Conservation (phyloP, 2,329 filamentous ascomycete genomes). For the Clonostachys solani region DNA sequence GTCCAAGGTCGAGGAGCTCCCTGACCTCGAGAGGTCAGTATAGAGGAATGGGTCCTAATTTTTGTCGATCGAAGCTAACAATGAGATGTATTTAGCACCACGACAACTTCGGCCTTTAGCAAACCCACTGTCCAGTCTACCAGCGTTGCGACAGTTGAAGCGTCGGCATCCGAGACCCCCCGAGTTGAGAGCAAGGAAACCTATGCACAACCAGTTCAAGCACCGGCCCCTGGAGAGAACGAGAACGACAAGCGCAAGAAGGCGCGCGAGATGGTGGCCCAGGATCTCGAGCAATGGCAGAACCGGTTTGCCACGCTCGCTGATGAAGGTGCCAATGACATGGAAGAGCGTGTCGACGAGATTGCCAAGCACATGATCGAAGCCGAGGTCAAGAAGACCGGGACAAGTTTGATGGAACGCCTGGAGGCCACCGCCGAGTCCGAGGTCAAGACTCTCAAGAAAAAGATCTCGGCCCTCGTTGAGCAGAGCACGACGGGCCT, state of each 20-base stretch:
- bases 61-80: too few species aligned
- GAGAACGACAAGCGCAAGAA: constrained; percentile 53
- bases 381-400: constrained; percentile 61
- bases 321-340: constrained; percentile 71
- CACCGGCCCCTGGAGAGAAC: constrained; percentile 38
- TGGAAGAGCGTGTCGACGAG: constrained; percentile 65
- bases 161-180: constrained; percentile 1
- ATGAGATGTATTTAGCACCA: not conserved
- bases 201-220: constrained; percentile 25
- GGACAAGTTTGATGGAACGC: constrained; percentile 61
- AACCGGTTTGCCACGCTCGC: constrained; percentile 81
- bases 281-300: constrained; percentile 83
- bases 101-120: constrained; percentile 23
- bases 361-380: constrained; percentile 51
- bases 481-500: constrained; percentile 42
- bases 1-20: not conserved
- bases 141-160: constrained; percentile 9
- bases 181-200: not conserved
- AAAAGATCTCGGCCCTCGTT: constrained; percentile 59
- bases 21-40: not conserved
- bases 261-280: constrained; percentile 63
- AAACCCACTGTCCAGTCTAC: constrained; percentile 21
- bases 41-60: too few species aligned
- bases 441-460: constrained; percentile 63
- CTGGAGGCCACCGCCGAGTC: constrained; percentile 64